Conservation (phyloP, 2,329 filamentous ascomycete species). For the Xylaria sp. region DNA sequence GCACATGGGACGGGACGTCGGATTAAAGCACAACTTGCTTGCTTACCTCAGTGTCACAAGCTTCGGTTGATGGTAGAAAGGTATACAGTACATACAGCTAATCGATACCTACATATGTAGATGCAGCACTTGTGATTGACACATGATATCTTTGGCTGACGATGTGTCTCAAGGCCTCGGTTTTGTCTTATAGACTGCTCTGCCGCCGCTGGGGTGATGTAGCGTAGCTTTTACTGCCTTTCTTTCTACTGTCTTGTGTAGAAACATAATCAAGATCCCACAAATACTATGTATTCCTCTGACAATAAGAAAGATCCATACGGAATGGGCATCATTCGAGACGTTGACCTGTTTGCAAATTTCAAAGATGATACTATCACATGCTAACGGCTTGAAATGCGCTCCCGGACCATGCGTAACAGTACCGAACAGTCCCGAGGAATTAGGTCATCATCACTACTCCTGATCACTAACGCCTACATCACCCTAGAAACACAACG, state of each 20-base stretch:
- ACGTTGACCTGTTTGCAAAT: not conserved
- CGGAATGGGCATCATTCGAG: too few species aligned
- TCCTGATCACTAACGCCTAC: slow-evolving; percentile 1
- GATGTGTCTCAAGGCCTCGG: not conserved
- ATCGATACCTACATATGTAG: not conserved
- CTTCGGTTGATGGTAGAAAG: slow-evolving; percentile 6
- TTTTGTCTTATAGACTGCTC: not conserved
- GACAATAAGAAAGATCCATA: too few species aligned
- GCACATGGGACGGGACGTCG: not conserved
- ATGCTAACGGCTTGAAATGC: not conserved
- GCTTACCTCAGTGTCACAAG: slow-evolving; percentile 9
- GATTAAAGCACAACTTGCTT: not conserved
- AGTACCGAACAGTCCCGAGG: not conserved
- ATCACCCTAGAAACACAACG: not conserved
- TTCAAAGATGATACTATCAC: not conserved
- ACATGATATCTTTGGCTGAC: slow-evolving; percentile 12
- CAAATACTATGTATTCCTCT: not conserved
- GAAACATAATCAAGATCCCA: too few species aligned
- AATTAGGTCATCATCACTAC: not conserved
- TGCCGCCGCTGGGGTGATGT: not conserved
- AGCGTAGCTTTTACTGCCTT: not conserved
- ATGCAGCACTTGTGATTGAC: not conserved
- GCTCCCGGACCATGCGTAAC: not conserved
- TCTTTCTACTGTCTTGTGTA: not conserved
- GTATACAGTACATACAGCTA: not conserved